Conservation (phyloP, 129 eudicot species). For the Saussurea involucrata region DNA sequence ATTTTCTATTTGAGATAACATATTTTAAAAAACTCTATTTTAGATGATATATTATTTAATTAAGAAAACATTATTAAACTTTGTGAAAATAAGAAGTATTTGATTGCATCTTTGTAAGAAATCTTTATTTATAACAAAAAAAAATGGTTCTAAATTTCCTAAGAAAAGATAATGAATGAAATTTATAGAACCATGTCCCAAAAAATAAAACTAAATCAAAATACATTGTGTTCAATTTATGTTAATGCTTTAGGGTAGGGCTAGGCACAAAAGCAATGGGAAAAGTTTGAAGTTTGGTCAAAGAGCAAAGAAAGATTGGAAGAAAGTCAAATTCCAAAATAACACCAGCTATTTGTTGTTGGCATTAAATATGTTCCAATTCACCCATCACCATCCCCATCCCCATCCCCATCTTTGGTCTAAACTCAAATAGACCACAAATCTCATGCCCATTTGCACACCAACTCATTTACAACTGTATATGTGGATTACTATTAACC, state of each 20-base stretch:
- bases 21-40: no score
- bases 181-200: no score
- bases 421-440: background rate
- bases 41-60: no score
- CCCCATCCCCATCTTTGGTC: background rate
- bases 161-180: no score
- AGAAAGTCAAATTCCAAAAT: conserved; percentile 27
- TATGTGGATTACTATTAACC: background rate
- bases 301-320: conserved; percentile 15
- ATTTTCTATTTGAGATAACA: no score
- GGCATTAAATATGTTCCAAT: conserved; percentile 1
- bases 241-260: conserved; percentile 27
- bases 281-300: conserved; percentile 32
- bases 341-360: conserved; percentile 25
- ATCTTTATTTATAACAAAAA: no score
- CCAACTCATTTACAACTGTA: conserved; percentile 29
- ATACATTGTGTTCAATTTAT: conserved; percentile 13
- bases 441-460: background rate
- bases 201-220: no score
- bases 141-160: no score
- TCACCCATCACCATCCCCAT: background rate
- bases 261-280: conserved; percentile 28
- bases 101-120: no score
- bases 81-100: no score
- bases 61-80: no score